Base-by-base conservation (phyloP, 495 filamentous ascomycete species). In the Penicillium lagena region DNA sequence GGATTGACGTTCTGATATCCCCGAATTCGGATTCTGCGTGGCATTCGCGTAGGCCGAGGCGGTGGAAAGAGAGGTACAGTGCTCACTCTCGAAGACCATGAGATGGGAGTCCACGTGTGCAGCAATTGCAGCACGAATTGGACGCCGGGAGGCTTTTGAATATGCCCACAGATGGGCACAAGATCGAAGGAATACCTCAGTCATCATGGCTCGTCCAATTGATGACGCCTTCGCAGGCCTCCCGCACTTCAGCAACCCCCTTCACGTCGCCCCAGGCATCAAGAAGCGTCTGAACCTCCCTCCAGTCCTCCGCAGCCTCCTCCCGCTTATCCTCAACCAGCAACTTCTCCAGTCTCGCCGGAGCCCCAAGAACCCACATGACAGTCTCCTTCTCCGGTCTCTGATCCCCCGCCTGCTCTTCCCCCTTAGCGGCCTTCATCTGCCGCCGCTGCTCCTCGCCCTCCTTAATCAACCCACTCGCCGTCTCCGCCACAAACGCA, bases 401-500 rank as follows among this genome's bases (percentile, higher is more conserved):
- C 55, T 65, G 79, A 43, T 45, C 55, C 29, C 56, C 50, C 7
- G 46, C 46, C 29, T 59, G 64, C 43, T 63, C 58, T 37, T 64
- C 58, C 29, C 47, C 54, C 29, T 58, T 59, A 12, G 59, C 68
- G 55, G 63, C 59, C 29, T 62, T 67, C 52, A 66, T 63, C 40
- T 53, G 54, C 28, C 47, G 59, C 34, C 53, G 52, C 31, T 61
- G 63, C 41, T 68, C 64, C 56, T 66, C 63, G 7, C 70, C 62
- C 49, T 73, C 70, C 49, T 79, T 74, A 17, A 85, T 81, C 49
- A 96, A 70, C 22, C 71, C 69, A 12, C 73, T 78, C 12, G 89
- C 87, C 43, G 82, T 83, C 63, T 85, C 80, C 38, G 88, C 91
- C 43, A 96, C 88, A 58, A 87, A 85, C 0, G 75, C 77, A 56